Conservation (phyloP, 2,329 filamentous ascomycete species). For the Talaromyces sp. region DNA sequence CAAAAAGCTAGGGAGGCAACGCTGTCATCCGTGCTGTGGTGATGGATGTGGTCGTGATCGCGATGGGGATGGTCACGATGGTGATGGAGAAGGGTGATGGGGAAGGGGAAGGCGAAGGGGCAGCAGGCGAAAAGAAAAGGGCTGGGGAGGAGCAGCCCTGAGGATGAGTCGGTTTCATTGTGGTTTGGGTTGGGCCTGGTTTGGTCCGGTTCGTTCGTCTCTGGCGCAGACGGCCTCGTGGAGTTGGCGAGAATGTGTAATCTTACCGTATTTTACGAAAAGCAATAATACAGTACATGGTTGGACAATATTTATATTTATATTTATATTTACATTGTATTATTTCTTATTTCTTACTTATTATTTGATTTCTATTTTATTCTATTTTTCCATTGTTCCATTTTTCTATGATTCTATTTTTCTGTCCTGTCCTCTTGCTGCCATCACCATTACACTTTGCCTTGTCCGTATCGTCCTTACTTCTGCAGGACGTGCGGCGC, state of each 20-base stretch:
- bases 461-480: too few species aligned
- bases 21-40: background rate
- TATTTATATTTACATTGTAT: too few species aligned
- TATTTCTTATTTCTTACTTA: too few species aligned
- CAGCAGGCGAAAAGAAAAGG: slow-evolving; percentile 11
- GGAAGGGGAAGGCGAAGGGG: slow-evolving; percentile 14
- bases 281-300: too few species aligned
- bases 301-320: too few species aligned
- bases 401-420: too few species aligned
- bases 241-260: background rate
- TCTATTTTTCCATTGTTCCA: too few species aligned
- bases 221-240: slow-evolving; percentile 3
- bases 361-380: too few species aligned
- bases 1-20: background rate
- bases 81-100: slow-evolving; percentile 14
- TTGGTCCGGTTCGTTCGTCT: background rate
- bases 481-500: too few species aligned
- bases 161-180: slow-evolving; percentile 23
- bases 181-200: slow-evolving; percentile 6
- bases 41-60: background rate
- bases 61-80: slow-evolving; percentile 20
- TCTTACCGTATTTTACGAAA: background rate
- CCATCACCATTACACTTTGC: background rate
- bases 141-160: slow-evolving; percentile 11
- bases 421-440: too few species aligned